Evolutionary conservation across 768 basidiomycete genomes (phyloP).

Genomic region (Podaxis carcinomalis): DNA sequence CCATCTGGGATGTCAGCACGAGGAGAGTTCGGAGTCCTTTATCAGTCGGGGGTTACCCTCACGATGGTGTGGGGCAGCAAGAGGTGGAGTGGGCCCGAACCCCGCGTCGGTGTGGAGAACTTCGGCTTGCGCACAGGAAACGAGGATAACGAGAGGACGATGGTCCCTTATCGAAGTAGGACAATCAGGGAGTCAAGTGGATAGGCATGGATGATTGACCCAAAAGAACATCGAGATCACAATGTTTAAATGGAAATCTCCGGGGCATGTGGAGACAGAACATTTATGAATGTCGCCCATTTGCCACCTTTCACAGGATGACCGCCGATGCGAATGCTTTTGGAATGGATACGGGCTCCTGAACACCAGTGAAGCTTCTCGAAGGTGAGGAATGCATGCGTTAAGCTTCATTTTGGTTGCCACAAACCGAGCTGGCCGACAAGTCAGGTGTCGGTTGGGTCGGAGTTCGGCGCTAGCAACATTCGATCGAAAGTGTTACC

Average conservation of each 20-base stretch:
- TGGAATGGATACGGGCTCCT: neutral
- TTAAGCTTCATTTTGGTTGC: neutral
- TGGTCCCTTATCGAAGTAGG: neutral
- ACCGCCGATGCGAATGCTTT: neutral
- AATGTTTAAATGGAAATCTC: neutral
- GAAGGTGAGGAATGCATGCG: neutral
- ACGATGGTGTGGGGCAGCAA: neutral
- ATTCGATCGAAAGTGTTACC: neutral
- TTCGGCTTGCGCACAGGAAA: neutral
- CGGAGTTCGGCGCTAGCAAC: neutral
- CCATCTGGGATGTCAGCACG: neutral
- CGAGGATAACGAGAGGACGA: neutral
- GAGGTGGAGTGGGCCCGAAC: neutral
- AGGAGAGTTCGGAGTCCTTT: neutral
- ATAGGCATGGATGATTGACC: neutral
- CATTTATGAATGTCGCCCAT: neutral
- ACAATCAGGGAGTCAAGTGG: neutral
- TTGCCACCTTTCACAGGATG: slow-evolving; percentile 1
- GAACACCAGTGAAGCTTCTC: neutral
- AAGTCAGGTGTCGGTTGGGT: neutral
- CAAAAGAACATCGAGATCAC: neutral
- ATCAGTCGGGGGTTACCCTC: neutral
- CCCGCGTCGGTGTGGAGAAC: neutral
- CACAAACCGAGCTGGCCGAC: neutral
- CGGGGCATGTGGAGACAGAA: neutral